Base-by-base conservation (phyloP, 768 basidiomycete genomes). In the Boletus reticulatus region DNA sequence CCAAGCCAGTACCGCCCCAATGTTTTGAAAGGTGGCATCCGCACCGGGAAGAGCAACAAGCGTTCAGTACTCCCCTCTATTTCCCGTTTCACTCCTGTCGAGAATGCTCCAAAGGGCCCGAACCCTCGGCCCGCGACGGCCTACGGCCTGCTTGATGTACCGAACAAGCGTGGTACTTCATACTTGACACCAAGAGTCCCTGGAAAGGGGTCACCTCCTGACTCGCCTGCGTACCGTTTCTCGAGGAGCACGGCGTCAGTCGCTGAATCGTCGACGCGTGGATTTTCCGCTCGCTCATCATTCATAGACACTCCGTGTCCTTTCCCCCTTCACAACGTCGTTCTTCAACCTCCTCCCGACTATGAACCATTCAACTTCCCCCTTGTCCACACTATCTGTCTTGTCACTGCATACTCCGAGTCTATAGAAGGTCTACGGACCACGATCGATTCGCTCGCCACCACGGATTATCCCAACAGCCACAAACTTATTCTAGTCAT, bases 331-430 rank as follows among this genome's bases (percentile, higher is more conserved):
- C 74, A 80, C 57, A 87, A 92, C 64, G 89, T 98, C 65, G 88
- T 98, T 16, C 91, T 92, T 1, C 97, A 99, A 67, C 97, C 97
- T 11, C 81, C 94, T 27, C 78, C 82, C 1, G 94, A 97, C 65
- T 94, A 84, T 60, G 90, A 98, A 70, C 97, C 97, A 0, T 98
- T 96, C 81, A 90, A 92, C 65, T 99, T 91, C 79, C 94, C 94
- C 0, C 84, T 98, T 46, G 89, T 84, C 1, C 93, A 98, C 72
- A 88, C 92, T 6, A 95, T 98, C 62, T 92, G 93, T 66, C 85
- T 98, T 44, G 97, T 99, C 58, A 99, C 97, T 1, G 97, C 97
- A 2, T 99, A 99, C 72, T 97, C 96, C 0, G 97, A 99, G 72
- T 95, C 93, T 4, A 80, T 95, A 20, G 95, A 97, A 71, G 97